Percentiles rank a stretch among this genome's conserved stretches.
Conservation (phyloP, 2,329 filamentous ascomycete genomes). For the Verticillium dahliae region DNA sequence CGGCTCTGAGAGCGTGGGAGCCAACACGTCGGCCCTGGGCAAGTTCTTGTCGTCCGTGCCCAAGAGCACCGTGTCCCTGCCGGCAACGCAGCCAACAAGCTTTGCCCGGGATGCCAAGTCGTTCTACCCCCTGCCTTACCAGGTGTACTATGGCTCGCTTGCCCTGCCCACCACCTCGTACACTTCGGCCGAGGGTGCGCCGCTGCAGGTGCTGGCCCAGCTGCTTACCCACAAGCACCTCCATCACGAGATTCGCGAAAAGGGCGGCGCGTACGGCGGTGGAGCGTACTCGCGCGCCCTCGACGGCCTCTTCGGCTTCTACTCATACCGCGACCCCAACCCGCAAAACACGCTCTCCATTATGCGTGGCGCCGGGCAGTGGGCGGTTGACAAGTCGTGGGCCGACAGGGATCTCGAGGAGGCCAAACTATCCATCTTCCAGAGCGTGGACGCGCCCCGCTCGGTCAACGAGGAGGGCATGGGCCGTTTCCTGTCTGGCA, state of each 20-base stretch:
- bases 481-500: constrained; percentile 74
- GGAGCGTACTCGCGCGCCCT: constrained; percentile 77
- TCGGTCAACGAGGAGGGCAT: constrained; percentile 86
- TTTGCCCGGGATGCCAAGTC: constrained; percentile 56
- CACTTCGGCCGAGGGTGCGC: constrained; percentile 64
- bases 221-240: constrained; percentile 93
- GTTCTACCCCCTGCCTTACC: constrained; percentile 92
- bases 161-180: constrained; percentile 82
- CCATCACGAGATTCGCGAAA: constrained; percentile 95
- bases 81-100: constrained; percentile 21
- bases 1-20: constrained; percentile 61
- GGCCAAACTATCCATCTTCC: constrained; percentile 92
- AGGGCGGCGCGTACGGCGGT: constrained; percentile 92
- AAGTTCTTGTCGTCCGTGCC: constrained; percentile 64
- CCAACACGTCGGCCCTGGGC: constrained; percentile 65
- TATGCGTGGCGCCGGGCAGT: constrained; percentile 75
- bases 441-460: constrained; percentile 80
- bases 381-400: constrained; percentile 79
- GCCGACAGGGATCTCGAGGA: constrained; percentile 83
- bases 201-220: constrained; percentile 83
- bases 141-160: constrained; percentile 89
- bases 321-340: constrained; percentile 95
- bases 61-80: constrained; percentile 24
- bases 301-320: constrained; percentile 86
- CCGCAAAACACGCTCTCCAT: constrained; percentile 81